A percentile compares a stretch with the other conserved stretches of the same genome.
These are phyloP conservation scores for Thelephora aurantiotincta DNA, from an alignment of 768 basidiomycete genomes.

Conservation along the genomic window DNA sequence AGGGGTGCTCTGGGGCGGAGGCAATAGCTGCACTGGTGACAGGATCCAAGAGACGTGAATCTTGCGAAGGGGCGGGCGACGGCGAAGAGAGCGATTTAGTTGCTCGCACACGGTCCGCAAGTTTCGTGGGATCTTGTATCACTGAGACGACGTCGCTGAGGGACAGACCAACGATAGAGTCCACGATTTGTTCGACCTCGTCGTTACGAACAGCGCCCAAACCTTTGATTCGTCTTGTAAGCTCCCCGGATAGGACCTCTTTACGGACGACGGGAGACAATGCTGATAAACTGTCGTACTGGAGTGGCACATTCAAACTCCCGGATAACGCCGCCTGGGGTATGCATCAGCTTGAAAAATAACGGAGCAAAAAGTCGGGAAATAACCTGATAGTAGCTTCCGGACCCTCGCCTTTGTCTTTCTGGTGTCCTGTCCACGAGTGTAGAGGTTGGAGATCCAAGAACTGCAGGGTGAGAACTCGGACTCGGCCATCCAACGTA, in stretches of 20 bases:
- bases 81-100: conserved; percentile 25
- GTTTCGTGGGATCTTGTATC: conserved; percentile 54
- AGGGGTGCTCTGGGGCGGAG: conserved; percentile 82
- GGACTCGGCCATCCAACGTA: conserved; percentile 66
- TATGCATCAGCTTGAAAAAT: conserved; percentile 1
- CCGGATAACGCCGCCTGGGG: conserved; percentile 67
- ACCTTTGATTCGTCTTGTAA: conserved; percentile 57
- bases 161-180: conserved; percentile 54
- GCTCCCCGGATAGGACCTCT: conserved; percentile 73
- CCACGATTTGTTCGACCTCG: conserved; percentile 54
- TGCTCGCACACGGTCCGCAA: conserved; percentile 47
- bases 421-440: conserved; percentile 35
- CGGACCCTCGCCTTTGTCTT: conserved; percentile 62
- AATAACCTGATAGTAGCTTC: conserved; percentile 74
- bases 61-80: conserved; percentile 47
- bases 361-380: not conserved
- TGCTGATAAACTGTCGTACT: conserved; percentile 72
- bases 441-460: conserved; percentile 33
- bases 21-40: conserved; percentile 57
- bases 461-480: conserved; percentile 32
- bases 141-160: conserved; percentile 66
- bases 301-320: conserved; percentile 69
- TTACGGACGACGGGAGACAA: conserved; percentile 81
- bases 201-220: conserved; percentile 35
- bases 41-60: conserved; percentile 56